These are phyloP conservation scores for Ceratonia siliqua DNA, from an alignment of 306 rosid species.

Conservation along the genomic window DNA sequence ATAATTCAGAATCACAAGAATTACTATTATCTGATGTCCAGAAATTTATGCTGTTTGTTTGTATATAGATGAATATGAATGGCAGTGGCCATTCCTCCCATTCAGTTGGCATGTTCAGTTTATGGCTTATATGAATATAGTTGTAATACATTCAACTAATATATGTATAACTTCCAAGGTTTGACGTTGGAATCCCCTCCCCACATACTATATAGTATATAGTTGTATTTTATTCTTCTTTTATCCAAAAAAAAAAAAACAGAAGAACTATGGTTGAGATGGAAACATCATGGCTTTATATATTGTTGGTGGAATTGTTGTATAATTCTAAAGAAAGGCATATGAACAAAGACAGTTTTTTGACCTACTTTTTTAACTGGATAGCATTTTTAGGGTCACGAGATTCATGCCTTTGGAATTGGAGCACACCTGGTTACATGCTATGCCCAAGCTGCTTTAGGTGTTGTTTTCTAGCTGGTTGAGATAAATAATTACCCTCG, in stretches of 20 bases:
- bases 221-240: background rate
- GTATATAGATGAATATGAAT: background rate
- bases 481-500: slow-evolving; percentile 84
- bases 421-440: slow-evolving; percentile 89
- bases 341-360: background rate
- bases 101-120: slow-evolving; percentile 1
- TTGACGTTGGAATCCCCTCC: background rate
- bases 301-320: slow-evolving; percentile 13
- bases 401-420: slow-evolving; percentile 84
- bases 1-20: slow-evolving; percentile 15
- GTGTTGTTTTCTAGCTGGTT: slow-evolving; percentile 90
- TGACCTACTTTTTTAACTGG: slow-evolving; percentile 6
- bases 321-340: background rate
- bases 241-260: background rate
- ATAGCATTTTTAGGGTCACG: slow-evolving; percentile 61
- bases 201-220: background rate
- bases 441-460: slow-evolving; percentile 88
- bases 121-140: background rate
- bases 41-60: background rate
- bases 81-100: background rate
- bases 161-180: background rate
- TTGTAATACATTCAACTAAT: background rate
- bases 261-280: slow-evolving; percentile 4
- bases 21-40: background rate
- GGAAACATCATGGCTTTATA: background rate